Base-by-base conservation (phyloP, 805 yeast genomes). In the Metschnikowia baotianmanensis region DNA sequence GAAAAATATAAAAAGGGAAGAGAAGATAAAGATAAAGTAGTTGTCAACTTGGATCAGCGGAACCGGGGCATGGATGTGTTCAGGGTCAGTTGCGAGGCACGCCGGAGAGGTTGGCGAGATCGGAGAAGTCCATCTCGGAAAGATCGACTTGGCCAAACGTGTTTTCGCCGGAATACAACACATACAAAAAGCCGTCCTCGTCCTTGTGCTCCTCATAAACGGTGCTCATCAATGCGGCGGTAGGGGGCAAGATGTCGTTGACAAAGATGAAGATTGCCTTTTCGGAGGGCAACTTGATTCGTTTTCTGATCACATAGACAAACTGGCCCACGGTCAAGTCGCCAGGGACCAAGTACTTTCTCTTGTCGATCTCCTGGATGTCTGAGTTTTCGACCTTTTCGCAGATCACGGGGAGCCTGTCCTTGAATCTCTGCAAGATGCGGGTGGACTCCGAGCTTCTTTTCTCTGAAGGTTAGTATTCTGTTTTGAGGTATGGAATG, bases 251-350 rank as follows among this genome's bases (percentile, higher is more conserved):
- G 42, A 93, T 89, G 63, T 93, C 99, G 61, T 93, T 91, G 50
- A 93, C 96, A 63, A 93, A 93, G 52, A 93, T 89, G 67, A 93
- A 93, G 51, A 93, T 91, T 31, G 99, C 99, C 82, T 91, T 90
- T 65, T 93, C 99, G 21, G 96, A 86, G 34, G 96, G 96, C 49
- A 93, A 77, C 72, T 86, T 86, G 65, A 93, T 90, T 64, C 99
- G 83, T 70, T 91, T 90, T 67, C 99, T 83, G 55, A 93, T 88
- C 46, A 93, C 99, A 60, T 93, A 93, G 32, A 93, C 99, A 69
- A 93, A 91, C 67, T 93, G 99, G 31, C 99, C 99, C 45, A 93
- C 96, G 0, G 97, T 88, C 56, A 93, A 77, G 62, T 93, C 99
- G 20, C 90, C 82, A 6, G 99, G 99, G 9, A 93, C 99, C 51